Base-by-base conservation (phyloP, 176 grass and related monocot species). In the Zoysia japonica region DNA sequence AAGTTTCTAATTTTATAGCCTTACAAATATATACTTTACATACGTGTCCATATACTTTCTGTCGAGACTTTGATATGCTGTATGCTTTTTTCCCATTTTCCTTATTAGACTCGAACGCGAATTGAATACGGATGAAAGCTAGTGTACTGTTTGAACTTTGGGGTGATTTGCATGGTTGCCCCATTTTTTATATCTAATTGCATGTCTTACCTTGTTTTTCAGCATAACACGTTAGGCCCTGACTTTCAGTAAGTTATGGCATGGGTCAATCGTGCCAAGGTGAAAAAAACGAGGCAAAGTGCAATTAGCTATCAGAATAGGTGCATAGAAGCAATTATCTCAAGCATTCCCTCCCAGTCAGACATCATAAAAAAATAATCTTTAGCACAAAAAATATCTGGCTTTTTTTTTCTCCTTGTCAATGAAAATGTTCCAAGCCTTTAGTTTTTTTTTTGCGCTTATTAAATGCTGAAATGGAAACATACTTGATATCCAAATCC, bases 81-180 rank as follows among this genome's bases (percentile, higher is more conserved):
- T 67, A 79, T 74, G 60, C 70, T 83, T 74, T 61, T 73, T 79
- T 11, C 39, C 56, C 65, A 39, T 66, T 45, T 74, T 38, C 37
- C 68, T 79, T 72, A 39, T 41, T 68, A 11, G 55, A 75, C 65
- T 14, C 61, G 19, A 52, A 68, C 80, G 53, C 3, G 74, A 74
- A 55, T 37, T 74, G 46, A 79, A 45, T 69, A 83, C 67, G 16
- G 39, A 84, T 88, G 69, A 10, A 39, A 75, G 12, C 38, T 74
- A 70, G 16, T 80, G 36, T 47, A 76, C 7, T 76, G 46, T 70
- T 68, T 75, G 2, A 86, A 10, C 65, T 54, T 69, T 28, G 28
- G 28, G 28, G 28, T 28, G 28, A 28, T 28, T 28, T 28, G 28
- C 28, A 28, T 28, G 28, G 28, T 28, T 28, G 28, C 28, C 28